These are phyloP conservation scores for Chytriomyces sp. DNA, from an alignment of 192 early-diverging fungal species.

Conservation along the genomic window DNA sequence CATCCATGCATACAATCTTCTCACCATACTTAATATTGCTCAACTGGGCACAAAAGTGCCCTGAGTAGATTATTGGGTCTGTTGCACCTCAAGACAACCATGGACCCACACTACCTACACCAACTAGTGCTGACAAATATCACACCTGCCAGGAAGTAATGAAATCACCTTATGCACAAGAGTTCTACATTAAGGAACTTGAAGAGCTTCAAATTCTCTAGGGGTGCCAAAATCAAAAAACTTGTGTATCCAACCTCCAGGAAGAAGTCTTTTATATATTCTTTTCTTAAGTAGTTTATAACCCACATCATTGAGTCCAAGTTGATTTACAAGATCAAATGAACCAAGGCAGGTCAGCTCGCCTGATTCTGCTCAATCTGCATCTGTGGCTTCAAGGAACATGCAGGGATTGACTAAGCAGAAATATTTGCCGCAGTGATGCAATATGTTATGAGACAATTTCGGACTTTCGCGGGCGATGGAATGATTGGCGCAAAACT, in stretches of 20 bases:
- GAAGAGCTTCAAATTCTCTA: background rate
- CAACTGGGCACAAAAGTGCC: no score
- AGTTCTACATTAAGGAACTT: background rate
- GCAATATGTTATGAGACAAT: background rate
- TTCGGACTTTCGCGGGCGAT: no score
- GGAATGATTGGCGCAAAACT: no score
- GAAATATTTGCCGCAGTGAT: background rate
- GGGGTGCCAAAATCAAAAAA: background rate
- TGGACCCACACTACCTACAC: no score
- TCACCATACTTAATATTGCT: no score
- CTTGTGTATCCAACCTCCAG: background rate
- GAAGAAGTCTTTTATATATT: no score
- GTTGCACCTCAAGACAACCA: no score
- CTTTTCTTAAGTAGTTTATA: no score
- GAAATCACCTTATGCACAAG: background rate
- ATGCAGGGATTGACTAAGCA: background rate
- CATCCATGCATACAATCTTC: no score
- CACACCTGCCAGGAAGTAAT: background rate
- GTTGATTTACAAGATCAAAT: background rate
- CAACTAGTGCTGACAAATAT: background rate
- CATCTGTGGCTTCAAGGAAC: background rate
- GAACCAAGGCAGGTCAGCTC: background rate
- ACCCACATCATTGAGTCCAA: background rate
- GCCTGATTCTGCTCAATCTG: background rate
- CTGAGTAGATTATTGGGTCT: no score